Percentiles rank a stretch among this genome's conserved stretches.
Evolutionary conservation across 305 asterid species (phyloP).

Genomic region (Solanum hybrid): DNA sequence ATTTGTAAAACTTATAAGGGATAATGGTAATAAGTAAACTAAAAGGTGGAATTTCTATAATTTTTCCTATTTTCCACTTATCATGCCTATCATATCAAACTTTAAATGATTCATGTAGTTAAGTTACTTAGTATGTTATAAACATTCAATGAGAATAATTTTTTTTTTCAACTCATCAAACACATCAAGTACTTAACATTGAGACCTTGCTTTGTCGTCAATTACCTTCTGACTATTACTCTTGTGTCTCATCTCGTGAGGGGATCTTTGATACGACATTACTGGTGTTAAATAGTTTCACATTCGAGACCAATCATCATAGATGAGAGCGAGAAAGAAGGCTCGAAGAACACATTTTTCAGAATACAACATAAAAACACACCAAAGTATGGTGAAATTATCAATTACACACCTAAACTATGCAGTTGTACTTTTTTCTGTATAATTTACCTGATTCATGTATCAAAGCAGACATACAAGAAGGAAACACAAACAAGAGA

Average conservation of each 20-base stretch:
- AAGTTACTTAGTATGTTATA: too few relatives aligned
- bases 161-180: background rate
- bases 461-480: background rate
- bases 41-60: too few relatives aligned
- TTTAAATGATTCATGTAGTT: background rate
- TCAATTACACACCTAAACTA: background rate
- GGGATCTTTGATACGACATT: background rate
- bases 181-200: background rate
- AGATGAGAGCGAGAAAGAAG: background rate
- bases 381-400: background rate
- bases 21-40: too few relatives aligned
- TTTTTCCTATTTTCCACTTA: background rate
- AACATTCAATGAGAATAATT: too few relatives aligned
- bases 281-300: background rate
- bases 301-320: background rate
- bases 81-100: too few relatives aligned
- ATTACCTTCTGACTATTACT: background rate
- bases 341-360: background rate
- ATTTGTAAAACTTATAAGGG: too few relatives aligned
- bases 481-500: background rate
- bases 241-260: background rate
- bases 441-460: background rate
- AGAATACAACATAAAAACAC: background rate
- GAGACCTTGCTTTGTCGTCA: background rate
- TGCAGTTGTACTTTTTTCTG: background rate